Base-by-base conservation (phyloP, 306 rosid species). In the Trifolium fragiferum region DNA sequence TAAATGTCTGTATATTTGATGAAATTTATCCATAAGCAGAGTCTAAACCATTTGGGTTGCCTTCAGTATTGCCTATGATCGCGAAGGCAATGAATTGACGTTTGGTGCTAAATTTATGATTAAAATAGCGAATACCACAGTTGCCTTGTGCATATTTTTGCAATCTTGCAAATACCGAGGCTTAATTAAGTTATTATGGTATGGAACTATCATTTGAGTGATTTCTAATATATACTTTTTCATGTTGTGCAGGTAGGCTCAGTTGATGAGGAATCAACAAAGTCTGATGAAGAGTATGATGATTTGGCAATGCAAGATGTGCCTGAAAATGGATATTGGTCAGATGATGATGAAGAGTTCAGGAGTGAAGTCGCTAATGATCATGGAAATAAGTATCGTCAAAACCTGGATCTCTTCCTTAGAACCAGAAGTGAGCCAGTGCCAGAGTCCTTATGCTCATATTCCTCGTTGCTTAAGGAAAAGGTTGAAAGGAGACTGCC, bases 241-340 rank as follows among this genome's bases (percentile, higher is more conserved):
- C 20, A 32, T 54, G 57, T 7, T 73, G n/a, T 77, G 37, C 89
- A 93, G 98, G 76, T 87, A 23, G 98, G 98, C 21, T 93, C 98
- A 7, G 96, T 93, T 40, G 98, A 93, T 44, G 98, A 93, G 87
- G 96, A 91, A 82, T 93, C 98, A 27, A 89, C 97, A 6, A 87
- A 93, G 71, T 89, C 98, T 2, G 98, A 93, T 44, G 98, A 93
- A 76, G 97, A 93, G 86, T 93, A 93, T 27, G 97, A 93, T 25
- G 98, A 93, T 80, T 86, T 93, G 59, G 96, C 96, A 44, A 88
- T 91, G 96, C 89, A 78, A 83, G 94, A 91, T 25, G 20, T 70
- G 61, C 73, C 47, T 63, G 91, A 83, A 20, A 84, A 80, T 58
- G 91, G 95, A 30, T 90, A 82, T 75, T 82, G 85, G 89, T 79